phyloP scores from a whole-genome alignment of 2,329 filamentous ascomycete species.

The Trichoderma guizhouense region DNA sequence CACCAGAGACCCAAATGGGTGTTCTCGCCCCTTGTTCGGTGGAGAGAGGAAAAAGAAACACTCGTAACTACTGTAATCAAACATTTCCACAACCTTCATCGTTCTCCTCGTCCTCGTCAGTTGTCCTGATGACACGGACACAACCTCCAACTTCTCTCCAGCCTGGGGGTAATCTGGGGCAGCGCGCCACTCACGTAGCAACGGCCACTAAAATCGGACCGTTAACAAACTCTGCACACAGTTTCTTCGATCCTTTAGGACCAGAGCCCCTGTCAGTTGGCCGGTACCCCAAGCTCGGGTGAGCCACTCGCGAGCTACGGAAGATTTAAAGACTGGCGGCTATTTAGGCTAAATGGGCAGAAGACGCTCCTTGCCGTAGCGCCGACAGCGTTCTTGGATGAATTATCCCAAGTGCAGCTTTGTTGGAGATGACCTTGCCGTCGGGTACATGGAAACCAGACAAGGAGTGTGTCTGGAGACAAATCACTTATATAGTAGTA shows the following conservation, averaged over 20 bases:
- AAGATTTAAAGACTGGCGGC: constrained; percentile 9
- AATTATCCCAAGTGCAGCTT: not conserved
- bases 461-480: not conserved
- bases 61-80: not conserved
- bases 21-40: not conserved
- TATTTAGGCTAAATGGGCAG: constrained; percentile 12
- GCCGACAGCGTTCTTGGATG: not conserved
- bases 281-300: not conserved
- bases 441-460: constrained; percentile 11
- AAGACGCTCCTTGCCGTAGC: constrained; percentile 13
- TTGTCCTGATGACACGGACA: not conserved
- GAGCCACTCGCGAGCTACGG: constrained; percentile 15
- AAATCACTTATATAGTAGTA: constrained; percentile 16
- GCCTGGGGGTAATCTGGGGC: not conserved
- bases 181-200: not conserved
- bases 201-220: constrained; percentile 14
- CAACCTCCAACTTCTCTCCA: not conserved
- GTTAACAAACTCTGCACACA: not conserved
- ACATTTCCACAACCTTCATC: not conserved
- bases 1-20: not conserved
- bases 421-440: not conserved
- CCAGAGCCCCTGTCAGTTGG: constrained; percentile 9
- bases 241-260: constrained; percentile 1
- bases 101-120: not conserved
- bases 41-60: not conserved